A percentile compares a stretch with the other conserved stretches of the same genome.
phyloP scores from a whole-genome alignment of 345 rosid genomes.

The Trapa bicornis region DNA sequence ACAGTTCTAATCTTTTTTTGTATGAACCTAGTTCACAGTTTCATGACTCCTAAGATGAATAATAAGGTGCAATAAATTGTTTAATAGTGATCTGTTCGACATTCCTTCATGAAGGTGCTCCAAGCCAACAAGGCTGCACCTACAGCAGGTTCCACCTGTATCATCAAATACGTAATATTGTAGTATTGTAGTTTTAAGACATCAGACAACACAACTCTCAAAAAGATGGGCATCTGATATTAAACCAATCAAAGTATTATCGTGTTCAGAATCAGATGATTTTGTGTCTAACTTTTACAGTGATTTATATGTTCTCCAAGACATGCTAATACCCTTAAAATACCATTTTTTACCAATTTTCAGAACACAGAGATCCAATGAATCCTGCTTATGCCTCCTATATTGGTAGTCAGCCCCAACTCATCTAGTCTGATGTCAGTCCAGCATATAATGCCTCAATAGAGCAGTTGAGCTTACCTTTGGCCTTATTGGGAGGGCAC shows the following conservation, averaged over 20 bases:
- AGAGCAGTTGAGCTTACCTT: slow-evolving; percentile 28
- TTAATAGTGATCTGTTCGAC: slow-evolving; percentile 11
- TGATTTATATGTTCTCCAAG: neutral
- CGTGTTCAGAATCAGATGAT: neutral
- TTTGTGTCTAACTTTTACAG: neutral
- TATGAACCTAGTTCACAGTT: slow-evolving; percentile 19
- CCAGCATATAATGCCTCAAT: no score
- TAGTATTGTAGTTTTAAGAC: neutral
- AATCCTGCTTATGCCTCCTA: neutral
- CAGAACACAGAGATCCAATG: neutral
- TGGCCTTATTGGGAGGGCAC: slow-evolving; percentile 28
- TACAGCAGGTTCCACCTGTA: slow-evolving; percentile 53
- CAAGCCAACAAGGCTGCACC: slow-evolving; percentile 64
- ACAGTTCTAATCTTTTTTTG: slow-evolving; percentile 5
- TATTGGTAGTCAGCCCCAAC: neutral
- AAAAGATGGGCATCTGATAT: neutral
- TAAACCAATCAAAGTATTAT: neutral
- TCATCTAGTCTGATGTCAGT: neutral
- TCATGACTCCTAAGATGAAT: slow-evolving; percentile 5
- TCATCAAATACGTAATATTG: neutral
- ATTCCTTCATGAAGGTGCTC: slow-evolving; percentile 26
- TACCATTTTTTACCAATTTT: no score
- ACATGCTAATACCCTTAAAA: neutral
- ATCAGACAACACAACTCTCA: slow-evolving; percentile 7
- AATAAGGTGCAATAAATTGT: neutral